Percentiles rank a stretch among this genome's conserved stretches.
These are phyloP conservation scores for Penicillium digitatum DNA, from an alignment of 2,329 filamentous ascomycete species.

Conservation along the genomic window DNA sequence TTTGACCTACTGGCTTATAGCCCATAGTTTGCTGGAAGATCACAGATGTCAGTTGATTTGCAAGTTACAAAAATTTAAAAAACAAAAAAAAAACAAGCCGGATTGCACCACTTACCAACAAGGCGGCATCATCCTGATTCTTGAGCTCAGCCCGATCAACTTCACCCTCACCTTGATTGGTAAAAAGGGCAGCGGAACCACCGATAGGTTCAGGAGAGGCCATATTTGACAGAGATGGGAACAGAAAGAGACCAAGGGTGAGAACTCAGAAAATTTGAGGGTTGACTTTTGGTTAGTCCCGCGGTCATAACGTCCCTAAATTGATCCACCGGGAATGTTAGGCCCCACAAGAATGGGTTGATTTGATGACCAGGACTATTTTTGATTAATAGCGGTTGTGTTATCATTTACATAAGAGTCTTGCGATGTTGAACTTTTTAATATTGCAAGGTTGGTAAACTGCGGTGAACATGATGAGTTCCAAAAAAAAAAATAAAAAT, in stretches of 20 bases:
- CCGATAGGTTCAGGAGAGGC: constrained; percentile 19
- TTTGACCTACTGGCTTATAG: constrained; percentile 52
- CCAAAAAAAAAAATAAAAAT: too few relatives aligned
- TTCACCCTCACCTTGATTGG: constrained; percentile 21
- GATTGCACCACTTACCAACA: constrained; percentile 30
- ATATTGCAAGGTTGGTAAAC: too few relatives aligned
- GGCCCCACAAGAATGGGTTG: background rate
- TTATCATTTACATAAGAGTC: too few relatives aligned
- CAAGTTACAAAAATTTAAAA: background rate
- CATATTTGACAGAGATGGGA: constrained; percentile 8
- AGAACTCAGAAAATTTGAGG: constrained; percentile 9
- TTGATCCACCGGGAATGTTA: background rate
- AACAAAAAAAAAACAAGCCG: background rate
- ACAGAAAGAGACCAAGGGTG: background rate
- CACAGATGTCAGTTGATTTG: constrained; percentile 13
- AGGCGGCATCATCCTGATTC: constrained; percentile 35
- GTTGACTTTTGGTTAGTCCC: constrained; percentile 6
- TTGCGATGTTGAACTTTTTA: too few relatives aligned
- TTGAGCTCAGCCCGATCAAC: constrained; percentile 24
- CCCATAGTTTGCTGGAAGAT: constrained; percentile 47
- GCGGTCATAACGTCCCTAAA: constrained; percentile 3
- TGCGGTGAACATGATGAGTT: too few relatives aligned
- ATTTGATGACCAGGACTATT: too few relatives aligned
- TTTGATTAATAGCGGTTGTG: too few relatives aligned
- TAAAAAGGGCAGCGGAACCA: constrained; percentile 21